These are phyloP conservation scores for Verticillium zaregamsianum DNA, from an alignment of 2,329 filamentous ascomycete species.

Conservation along the genomic window DNA sequence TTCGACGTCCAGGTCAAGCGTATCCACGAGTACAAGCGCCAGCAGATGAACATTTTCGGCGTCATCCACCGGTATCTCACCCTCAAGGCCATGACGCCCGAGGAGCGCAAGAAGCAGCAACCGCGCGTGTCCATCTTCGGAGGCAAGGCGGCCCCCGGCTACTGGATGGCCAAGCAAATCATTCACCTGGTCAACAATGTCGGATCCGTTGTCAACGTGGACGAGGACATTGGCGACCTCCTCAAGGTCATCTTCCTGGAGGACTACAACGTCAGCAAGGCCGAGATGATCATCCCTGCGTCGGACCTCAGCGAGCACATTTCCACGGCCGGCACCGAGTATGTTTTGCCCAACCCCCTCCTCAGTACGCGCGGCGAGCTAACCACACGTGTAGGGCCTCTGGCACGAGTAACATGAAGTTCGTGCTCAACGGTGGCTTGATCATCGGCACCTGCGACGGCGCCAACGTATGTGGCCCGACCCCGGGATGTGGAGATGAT, in stretches of 20 bases:
- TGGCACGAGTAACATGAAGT: conserved; percentile 99
- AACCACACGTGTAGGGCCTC: conserved; percentile 43
- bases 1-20: conserved; percentile 99
- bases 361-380: neutral
- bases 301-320: conserved; percentile 98
- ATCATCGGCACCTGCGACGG: conserved; percentile 98
- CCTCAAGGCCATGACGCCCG: conserved; percentile 79
- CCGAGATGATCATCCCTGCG: conserved; percentile 91
- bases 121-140: conserved; percentile 95
- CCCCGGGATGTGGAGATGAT: conserved; percentile 1
- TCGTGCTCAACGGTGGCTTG: conserved; percentile 92
- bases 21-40: conserved; percentile 98
- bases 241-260: conserved; percentile 97
- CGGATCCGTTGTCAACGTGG: conserved; percentile 84
- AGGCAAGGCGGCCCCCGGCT: conserved; percentile 94
- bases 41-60: conserved; percentile 98
- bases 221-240: conserved; percentile 85
- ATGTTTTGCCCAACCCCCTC: conserved; percentile 21
- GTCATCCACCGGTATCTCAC: conserved; percentile 91
- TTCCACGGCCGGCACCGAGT: conserved; percentile 93
- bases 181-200: conserved; percentile 96
- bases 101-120: conserved; percentile 80
- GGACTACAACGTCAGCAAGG: conserved; percentile 99
- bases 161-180: conserved; percentile 99
- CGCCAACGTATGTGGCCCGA: conserved; percentile 69